Percentiles rank a stretch among this genome's conserved stretches.
phyloP scores from a whole-genome alignment of 768 basidiomycete species.

The Dendrothele bispora region DNA sequence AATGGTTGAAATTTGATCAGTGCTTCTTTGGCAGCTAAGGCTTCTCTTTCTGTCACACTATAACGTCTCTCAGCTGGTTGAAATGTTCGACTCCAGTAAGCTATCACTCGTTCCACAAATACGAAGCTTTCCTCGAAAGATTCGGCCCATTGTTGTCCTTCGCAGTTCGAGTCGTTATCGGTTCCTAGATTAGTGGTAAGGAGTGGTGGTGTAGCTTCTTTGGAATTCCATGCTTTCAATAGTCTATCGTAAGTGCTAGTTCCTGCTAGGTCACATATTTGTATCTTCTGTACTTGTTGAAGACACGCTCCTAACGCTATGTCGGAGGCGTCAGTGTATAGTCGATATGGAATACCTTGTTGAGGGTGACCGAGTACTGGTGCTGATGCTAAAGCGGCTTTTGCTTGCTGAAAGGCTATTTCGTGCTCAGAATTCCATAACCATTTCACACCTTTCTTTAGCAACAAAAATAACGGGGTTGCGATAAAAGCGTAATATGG shows the following conservation, averaged over 20 bases:
- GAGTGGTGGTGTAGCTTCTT: slow-evolving; percentile 11
- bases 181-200: slow-evolving; percentile 7
- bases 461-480: too few species aligned
- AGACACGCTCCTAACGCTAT: slow-evolving; percentile 16
- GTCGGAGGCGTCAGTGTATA: slow-evolving; percentile 27
- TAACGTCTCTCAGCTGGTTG: slow-evolving; percentile 23
- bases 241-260: slow-evolving; percentile 6
- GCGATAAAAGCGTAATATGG: too few species aligned
- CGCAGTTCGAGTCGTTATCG: neutral
- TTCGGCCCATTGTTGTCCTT: slow-evolving; percentile 1
- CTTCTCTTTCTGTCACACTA: slow-evolving; percentile 25
- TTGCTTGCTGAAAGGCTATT: slow-evolving; percentile 17
- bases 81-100: slow-evolving; percentile 22
- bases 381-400: slow-evolving; percentile 14
- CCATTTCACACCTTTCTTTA: too few species aligned
- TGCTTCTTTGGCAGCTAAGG: too few species aligned
- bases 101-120: slow-evolving; percentile 21
- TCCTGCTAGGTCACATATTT: slow-evolving; percentile 8
- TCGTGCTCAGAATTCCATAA: too few species aligned
- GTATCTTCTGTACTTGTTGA: slow-evolving; percentile 14
- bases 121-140: slow-evolving; percentile 17
- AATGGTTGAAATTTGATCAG: too few species aligned
- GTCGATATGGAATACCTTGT: slow-evolving; percentile 15
- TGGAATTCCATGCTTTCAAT: slow-evolving; percentile 5
- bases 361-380: slow-evolving; percentile 20